Percentiles rank a stretch among this genome's conserved stretches.
Evolutionary conservation across 2,329 filamentous ascomycete species (phyloP).

Genomic region (Diaporthe batatas): DNA sequence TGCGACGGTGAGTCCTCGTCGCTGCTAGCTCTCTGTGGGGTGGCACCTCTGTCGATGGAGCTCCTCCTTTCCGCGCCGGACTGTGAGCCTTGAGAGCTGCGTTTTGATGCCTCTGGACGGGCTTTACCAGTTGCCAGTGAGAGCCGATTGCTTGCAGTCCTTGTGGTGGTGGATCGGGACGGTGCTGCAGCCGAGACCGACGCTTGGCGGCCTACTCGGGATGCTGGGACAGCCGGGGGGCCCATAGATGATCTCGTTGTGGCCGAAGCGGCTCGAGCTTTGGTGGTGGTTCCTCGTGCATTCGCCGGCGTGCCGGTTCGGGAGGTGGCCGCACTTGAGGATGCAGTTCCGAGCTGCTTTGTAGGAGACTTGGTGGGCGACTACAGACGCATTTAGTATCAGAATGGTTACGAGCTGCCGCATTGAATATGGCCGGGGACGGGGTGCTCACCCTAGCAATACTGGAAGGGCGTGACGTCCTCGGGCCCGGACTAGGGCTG

Average conservation of each 20-base stretch:
- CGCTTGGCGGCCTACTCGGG: slow-evolving; percentile 58
- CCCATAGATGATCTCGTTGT: slow-evolving; percentile 75
- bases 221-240: slow-evolving; percentile 67
- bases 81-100: slow-evolving; percentile 53
- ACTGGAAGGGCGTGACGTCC: slow-evolving; percentile 67
- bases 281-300: slow-evolving; percentile 60
- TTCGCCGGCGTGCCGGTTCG: slow-evolving; percentile 76
- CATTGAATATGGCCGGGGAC: not conserved
- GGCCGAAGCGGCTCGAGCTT: slow-evolving; percentile 68
- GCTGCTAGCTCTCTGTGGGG: slow-evolving; percentile 62
- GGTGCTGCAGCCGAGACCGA: slow-evolving; percentile 58
- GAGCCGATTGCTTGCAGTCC: slow-evolving; percentile 58
- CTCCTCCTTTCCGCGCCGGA: slow-evolving; percentile 56
- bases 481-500: slow-evolving; percentile 78
- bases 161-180: slow-evolving; percentile 50
- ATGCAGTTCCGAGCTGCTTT: slow-evolving; percentile 73
- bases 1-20: slow-evolving; percentile 64
- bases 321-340: slow-evolving; percentile 70
- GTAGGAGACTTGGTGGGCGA: slow-evolving; percentile 85
- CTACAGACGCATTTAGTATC: slow-evolving; percentile 54
- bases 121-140: slow-evolving; percentile 54
- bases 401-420: slow-evolving; percentile 8
- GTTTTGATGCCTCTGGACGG: slow-evolving; percentile 51
- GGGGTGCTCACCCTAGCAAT: slow-evolving; percentile 65
- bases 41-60: slow-evolving; percentile 49